A percentile compares a stretch with the other conserved stretches of the same genome.
These are phyloP conservation scores for Colletotrichum plurivorum DNA, from an alignment of 2,329 filamentous ascomycete genomes.

Conservation along the genomic window DNA sequence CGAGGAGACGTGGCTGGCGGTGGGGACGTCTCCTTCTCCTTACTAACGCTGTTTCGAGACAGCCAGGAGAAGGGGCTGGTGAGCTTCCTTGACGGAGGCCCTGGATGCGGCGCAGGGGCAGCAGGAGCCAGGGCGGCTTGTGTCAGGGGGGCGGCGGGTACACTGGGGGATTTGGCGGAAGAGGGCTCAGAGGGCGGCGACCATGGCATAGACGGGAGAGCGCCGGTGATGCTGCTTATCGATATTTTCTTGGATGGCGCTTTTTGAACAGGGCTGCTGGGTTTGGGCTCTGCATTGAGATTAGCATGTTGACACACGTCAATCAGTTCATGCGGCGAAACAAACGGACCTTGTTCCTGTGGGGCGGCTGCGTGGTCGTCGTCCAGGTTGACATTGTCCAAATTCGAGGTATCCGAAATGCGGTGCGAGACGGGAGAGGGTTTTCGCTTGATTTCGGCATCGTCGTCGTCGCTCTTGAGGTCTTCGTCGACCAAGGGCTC, in stretches of 20 bases:
- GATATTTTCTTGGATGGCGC: conserved; percentile 70
- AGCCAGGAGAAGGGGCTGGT: conserved; percentile 92
- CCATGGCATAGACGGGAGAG: conserved; percentile 81
- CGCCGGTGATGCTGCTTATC: conserved; percentile 79
- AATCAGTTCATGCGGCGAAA: conserved; percentile 38
- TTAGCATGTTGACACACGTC: conserved; percentile 37
- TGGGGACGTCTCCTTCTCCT: conserved; percentile 69
- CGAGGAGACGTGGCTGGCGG: conserved; percentile 61
- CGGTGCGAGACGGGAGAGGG: conserved; percentile 58
- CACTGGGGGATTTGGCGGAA: conserved; percentile 61
- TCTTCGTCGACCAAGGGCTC: conserved; percentile 34
- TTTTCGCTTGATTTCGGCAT: conserved; percentile 47
- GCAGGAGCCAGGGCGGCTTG: conserved; percentile 48
- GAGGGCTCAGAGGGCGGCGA: conserved; percentile 69
- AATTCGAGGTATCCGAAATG: conserved; percentile 61
- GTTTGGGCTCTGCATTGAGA: conserved; percentile 40
- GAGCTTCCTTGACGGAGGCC: conserved; percentile 75
- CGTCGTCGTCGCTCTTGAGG: conserved; percentile 36
- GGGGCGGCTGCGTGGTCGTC: conserved; percentile 62
- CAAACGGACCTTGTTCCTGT: conserved; percentile 50
- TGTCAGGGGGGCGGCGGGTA: conserved; percentile 49
- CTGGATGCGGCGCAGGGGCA: conserved; percentile 49
- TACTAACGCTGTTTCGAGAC: conserved; percentile 75
- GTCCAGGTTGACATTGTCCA: conserved; percentile 77
- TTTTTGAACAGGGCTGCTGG: conserved; percentile 51